Percentiles rank a stretch among this genome's conserved stretches.
Conservation (phyloP, 768 basidiomycete genomes). For the Mycena metata region DNA sequence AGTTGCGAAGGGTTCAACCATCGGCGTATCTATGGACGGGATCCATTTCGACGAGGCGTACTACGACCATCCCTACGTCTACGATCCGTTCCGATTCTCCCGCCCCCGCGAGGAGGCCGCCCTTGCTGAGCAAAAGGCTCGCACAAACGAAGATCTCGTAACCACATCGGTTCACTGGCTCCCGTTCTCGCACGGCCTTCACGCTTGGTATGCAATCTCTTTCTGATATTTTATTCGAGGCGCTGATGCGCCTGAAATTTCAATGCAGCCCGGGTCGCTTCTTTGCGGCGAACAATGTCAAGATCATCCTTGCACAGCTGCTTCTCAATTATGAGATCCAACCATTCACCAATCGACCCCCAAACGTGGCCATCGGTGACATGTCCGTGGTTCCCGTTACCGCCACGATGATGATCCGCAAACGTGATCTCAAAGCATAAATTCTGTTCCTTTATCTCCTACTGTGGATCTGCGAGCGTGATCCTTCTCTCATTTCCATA, state of each 20-base stretch:
- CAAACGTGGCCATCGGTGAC: constrained; percentile 26
- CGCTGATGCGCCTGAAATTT: not conserved
- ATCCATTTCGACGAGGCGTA: constrained; percentile 34
- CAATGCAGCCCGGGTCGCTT: constrained; percentile 32
- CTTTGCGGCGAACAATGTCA: constrained; percentile 36
- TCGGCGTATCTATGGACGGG: constrained; percentile 34
- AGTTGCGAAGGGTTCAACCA: not conserved
- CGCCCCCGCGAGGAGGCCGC: constrained; percentile 22
- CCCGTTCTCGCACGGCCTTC: constrained; percentile 25
- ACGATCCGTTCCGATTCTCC: constrained; percentile 32
- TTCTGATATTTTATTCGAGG: not conserved
- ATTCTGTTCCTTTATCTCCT: too few relatives aligned
- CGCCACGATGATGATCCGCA: constrained; percentile 8
- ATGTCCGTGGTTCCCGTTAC: not conserved
- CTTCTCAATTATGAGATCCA: constrained; percentile 35
- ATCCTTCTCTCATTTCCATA: too few relatives aligned
- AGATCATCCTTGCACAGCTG: constrained; percentile 33
- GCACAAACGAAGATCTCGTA: constrained; percentile 20
- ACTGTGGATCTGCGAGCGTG: too few relatives aligned
- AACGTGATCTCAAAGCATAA: constrained; percentile 3
- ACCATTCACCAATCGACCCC: constrained; percentile 13
- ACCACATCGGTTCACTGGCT: constrained; percentile 21
- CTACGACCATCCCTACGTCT: constrained; percentile 16
- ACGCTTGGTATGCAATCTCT: constrained; percentile 20
- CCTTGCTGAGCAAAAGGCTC: not conserved